phyloP scores from a whole-genome alignment of 495 filamentous ascomycete species.

The Daldinia grandis region DNA sequence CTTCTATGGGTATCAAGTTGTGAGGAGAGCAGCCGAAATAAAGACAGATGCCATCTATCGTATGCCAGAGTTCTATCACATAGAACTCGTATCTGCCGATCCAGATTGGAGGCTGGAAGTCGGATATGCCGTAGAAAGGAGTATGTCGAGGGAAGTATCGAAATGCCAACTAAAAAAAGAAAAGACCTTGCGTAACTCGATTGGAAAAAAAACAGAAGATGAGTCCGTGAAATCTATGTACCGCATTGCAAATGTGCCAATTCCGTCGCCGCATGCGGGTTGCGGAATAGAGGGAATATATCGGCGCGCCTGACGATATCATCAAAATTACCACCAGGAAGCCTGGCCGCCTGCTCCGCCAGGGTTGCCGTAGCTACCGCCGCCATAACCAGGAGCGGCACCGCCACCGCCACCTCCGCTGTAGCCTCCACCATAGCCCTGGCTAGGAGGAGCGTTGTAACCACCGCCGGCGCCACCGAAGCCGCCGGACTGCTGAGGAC shows the following conservation, averaged over 20 bases:
- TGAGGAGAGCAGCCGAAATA: slow-evolving; percentile 64
- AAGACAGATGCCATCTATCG: slow-evolving; percentile 84
- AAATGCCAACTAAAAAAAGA: slow-evolving; percentile 45
- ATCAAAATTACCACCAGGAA: slow-evolving; percentile 88
- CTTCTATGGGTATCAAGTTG: slow-evolving; percentile 60
- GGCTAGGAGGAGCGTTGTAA: slow-evolving; percentile 56
- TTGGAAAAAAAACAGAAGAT: slow-evolving; percentile 41
- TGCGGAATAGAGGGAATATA: slow-evolving; percentile 19
- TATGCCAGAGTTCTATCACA: slow-evolving; percentile 60
- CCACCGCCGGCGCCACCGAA: slow-evolving; percentile 60
- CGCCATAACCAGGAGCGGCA: slow-evolving; percentile 34
- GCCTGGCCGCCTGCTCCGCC: slow-evolving; percentile 81
- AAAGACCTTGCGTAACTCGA: slow-evolving; percentile 42
- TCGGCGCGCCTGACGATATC: slow-evolving; percentile 18
- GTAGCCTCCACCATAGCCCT: slow-evolving; percentile 55
- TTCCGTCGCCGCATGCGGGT: slow-evolving; percentile 25
- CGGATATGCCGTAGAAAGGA: slow-evolving; percentile 50
- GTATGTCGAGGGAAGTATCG: slow-evolving; percentile 48
- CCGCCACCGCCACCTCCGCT: slow-evolving; percentile 59
- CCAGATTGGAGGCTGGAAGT: slow-evolving; percentile 48
- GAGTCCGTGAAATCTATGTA: slow-evolving; percentile 42
- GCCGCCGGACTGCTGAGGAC: slow-evolving; percentile 45
- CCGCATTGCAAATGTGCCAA: slow-evolving; percentile 34
- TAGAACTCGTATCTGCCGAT: slow-evolving; percentile 51
- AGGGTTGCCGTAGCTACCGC: slow-evolving; percentile 83